Percentiles rank a stretch among this genome's conserved stretches.
phyloP scores from a whole-genome alignment of 257 asterid genomes.

The Solanum bukasovii region DNA sequence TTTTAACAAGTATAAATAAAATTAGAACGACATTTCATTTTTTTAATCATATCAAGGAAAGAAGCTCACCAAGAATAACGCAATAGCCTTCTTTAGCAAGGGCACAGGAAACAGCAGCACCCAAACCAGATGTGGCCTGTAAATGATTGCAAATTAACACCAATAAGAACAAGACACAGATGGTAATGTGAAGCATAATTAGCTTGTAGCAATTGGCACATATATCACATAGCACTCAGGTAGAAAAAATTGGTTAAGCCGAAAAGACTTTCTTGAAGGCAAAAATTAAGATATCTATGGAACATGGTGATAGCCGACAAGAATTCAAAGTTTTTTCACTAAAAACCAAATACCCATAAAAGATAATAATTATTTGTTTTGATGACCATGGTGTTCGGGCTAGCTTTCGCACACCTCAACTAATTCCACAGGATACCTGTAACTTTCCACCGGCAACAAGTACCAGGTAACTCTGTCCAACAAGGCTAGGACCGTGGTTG shows the following conservation, averaged over 20 bases:
- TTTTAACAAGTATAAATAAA: neutral
- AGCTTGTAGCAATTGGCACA: neutral
- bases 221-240: neutral
- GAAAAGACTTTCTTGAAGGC: neutral
- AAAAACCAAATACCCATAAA: neutral
- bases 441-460: neutral
- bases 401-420: too few relatives aligned
- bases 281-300: neutral
- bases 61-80: constrained; percentile 60
- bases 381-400: too few relatives aligned
- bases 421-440: too few relatives aligned
- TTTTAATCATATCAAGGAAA: neutral
- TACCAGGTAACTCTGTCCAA: neutral
- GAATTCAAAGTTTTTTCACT: neutral
- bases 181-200: neutral
- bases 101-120: constrained; percentile 73
- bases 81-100: constrained; percentile 68
- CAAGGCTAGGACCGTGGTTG: neutral
- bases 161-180: neutral
- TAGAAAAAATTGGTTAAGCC: neutral
- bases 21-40: neutral
- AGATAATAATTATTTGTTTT: too few relatives aligned
- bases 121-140: constrained; percentile 93
- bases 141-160: constrained; percentile 2
- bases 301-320: neutral